Evolutionary conservation across 176 grass and related monocot species (phyloP), one percentile per base, ranked within the genome.

Genomic region (Panicum miliaceum): DNA sequence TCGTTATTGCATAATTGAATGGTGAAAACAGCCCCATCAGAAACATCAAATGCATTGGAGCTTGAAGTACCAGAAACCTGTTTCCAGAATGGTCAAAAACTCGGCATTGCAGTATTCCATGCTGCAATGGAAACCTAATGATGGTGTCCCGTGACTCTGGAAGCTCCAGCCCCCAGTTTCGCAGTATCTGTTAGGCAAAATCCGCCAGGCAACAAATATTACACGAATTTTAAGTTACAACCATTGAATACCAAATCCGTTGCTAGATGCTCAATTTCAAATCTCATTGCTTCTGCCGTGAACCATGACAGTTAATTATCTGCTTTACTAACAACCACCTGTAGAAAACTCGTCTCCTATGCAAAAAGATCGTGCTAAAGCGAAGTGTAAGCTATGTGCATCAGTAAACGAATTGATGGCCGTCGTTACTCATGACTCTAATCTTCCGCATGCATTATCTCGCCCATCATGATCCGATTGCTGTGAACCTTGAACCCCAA

Each of bases 401-500:
- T 57, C 8, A 7, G 29, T 26, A 40, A 48, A 81, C 8, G 6
- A 80, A 50, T 67, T 25, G 12, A 29, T 52, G 27, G 27, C 61
- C 11, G 11, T 80, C 1, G 45, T 73, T n/a, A 0, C 7, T 54
- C 36, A 15, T 8, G 2, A 7, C 15, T 36, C 36, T 70, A 70
- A n/a, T 68, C 79, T 10, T 81, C 20, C 12, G 36, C 64, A 27
- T 0, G 14, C 46, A 27, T 90, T 71, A 99, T 92, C 80, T 94
- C 96, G 37, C 93, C 93, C 96, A 90, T 96, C 96, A 96, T 94
- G 70, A 96, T 89, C 25, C 91, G 85, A 84, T 79, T 92, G 80
- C 93, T 99, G 45, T 96, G 83, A 57, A 99, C 93, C 71, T 91
- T 86, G 86, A 99, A 99, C 12, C 93, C 91, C 67, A 96, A 87